These are phyloP conservation scores for Carallia brachiata DNA, from an alignment of 345 rosid genomes.

Conservation along the genomic window DNA sequence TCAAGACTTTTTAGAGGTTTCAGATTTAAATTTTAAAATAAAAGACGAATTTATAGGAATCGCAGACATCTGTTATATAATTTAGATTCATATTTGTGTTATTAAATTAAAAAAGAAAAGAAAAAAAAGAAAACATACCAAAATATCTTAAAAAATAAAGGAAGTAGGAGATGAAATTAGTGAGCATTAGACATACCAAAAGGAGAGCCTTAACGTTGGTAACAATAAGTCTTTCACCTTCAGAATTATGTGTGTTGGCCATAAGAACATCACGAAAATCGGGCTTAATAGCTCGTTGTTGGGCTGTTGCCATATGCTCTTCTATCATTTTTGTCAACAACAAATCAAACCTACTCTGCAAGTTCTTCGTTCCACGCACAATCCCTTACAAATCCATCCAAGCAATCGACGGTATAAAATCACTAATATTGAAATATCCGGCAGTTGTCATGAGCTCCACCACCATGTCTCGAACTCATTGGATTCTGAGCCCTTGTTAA, in stretches of 20 bases:
- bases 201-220: constrained; percentile 57
- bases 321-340: constrained; percentile 48
- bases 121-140: no score
- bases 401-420: constrained; percentile 51
- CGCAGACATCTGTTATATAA: no score
- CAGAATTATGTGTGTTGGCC: constrained; percentile 28
- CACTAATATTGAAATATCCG: constrained; percentile 52
- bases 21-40: no score
- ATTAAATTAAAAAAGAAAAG: no score
- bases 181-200: constrained; percentile 26
- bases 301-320: constrained; percentile 37
- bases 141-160: no score
- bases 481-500: constrained; percentile 38
- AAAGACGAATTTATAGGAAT: no score
- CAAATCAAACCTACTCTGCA: constrained; percentile 45
- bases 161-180: no score
- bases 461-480: constrained; percentile 58
- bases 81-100: no score
- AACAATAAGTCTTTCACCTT: constrained; percentile 30
- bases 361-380: constrained; percentile 49
- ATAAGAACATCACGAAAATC: constrained; percentile 52
- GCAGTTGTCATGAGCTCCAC: constrained; percentile 58
- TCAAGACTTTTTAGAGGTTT: no score
- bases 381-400: constrained; percentile 74
- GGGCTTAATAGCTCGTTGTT: constrained; percentile 39